Base-by-base conservation (phyloP, 2,329 filamentous ascomycete genomes). In the Lasiodiplodia theobromae region DNA sequence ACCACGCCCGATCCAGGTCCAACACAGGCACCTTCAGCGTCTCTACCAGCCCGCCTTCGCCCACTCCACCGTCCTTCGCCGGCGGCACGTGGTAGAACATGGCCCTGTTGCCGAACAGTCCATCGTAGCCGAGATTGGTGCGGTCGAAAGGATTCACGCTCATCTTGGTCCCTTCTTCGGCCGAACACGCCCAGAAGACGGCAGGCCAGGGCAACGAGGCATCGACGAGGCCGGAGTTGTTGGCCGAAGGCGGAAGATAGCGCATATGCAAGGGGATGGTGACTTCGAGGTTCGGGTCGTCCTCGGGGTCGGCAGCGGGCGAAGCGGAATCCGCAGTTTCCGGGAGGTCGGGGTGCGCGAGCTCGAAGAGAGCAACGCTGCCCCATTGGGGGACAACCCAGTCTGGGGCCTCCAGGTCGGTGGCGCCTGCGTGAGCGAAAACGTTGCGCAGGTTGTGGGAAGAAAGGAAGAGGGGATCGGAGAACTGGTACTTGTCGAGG, bases 361-460 rank as follows among this genome's bases (percentile, higher is more conserved):
- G 85, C 76, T 96, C 90, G 23, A 97, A 80, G 4, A 97, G 85
- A 18, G 93, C 84, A 18, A 86, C 88, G 0, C 91, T 94, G 5
- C 95, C 95, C 95, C 95, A 97, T 38, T 85, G 79, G 7, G 86
- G 76, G 37, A 93, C 86, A 1, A 90, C 88, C 83, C 96, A 98
- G 73, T 91, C 91, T 1, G 95, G 95, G 0, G 93, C 94, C 82
- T 98, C 95, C 66, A 98, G 89, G 73, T 98, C 94, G 7, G 94
- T 92, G 23, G 93, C 92, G 14, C 92, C 87, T 31, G 89, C 89
- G 16, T 93, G 86, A 71, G 91, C 88, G 54, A 86, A 89, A 51
- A 96, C 82, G 2, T 87, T 83, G 2, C 86, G 84, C 23, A 97
- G 85, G 75, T 96, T 93, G 74, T 97, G 93, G 0, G 93, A 94